Percentiles rank a stretch among this genome's conserved stretches.
Evolutionary conservation across 805 yeast species (phyloP).

Genomic region (Teunomyces kruisii): DNA sequence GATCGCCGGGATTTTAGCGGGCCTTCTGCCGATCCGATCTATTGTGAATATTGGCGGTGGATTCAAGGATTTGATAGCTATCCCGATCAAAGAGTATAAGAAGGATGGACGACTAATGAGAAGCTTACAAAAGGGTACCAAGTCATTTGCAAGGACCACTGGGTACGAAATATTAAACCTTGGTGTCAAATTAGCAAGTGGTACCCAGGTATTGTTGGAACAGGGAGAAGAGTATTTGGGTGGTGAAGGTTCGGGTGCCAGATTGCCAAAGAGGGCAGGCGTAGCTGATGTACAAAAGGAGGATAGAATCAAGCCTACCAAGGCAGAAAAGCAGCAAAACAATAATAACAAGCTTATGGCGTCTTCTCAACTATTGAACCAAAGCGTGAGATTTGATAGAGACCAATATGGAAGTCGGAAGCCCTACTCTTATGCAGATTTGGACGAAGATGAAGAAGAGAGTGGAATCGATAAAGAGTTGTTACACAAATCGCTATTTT

Average conservation of each 20-base stretch:
- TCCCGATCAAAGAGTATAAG: slow-evolving; percentile 72
- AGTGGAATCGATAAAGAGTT: slow-evolving; percentile 15
- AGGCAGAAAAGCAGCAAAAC: background rate
- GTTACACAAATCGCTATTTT: slow-evolving; percentile 22
- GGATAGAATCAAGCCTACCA: background rate
- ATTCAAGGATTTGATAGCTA: slow-evolving; percentile 65
- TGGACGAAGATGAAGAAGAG: slow-evolving; percentile 30
- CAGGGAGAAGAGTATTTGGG: slow-evolving; percentile 77
- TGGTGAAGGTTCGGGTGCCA: slow-evolving; percentile 62
- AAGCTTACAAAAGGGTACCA: slow-evolving; percentile 74
- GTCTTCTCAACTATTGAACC: slow-evolving; percentile 25
- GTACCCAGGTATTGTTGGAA: slow-evolving; percentile 80
- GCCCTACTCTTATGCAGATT: slow-evolving; percentile 29
- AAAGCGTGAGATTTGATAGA: slow-evolving; percentile 16
- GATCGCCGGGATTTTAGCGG: slow-evolving; percentile 76
- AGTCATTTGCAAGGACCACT: slow-evolving; percentile 71
- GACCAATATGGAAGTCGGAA: slow-evolving; percentile 22
- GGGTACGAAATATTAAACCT: slow-evolving; percentile 76
- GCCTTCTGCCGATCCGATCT: slow-evolving; percentile 79
- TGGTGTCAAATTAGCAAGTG: slow-evolving; percentile 84
- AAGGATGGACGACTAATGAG: slow-evolving; percentile 69
- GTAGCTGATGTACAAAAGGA: background rate
- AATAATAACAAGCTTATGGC: slow-evolving; percentile 20
- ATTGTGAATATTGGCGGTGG: slow-evolving; percentile 78
- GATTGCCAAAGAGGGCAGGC: slow-evolving; percentile 17